phyloP scores from a whole-genome alignment of 768 basidiomycete genomes.

The Termitomyces sp. region DNA sequence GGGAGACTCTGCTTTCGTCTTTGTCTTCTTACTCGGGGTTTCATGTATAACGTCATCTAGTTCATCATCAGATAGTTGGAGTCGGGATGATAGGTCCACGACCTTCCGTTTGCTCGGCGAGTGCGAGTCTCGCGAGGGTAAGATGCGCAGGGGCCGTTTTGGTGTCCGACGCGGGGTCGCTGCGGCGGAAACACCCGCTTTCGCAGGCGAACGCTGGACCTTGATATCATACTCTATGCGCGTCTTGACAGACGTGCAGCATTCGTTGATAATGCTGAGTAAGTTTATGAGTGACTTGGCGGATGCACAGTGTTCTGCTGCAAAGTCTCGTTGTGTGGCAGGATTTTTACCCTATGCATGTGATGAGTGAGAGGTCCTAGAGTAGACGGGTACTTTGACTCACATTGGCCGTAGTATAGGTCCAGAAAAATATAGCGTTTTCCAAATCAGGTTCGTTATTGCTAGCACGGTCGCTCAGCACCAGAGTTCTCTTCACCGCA shows the following conservation, averaged over 20 bases:
- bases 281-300: slow-evolving; percentile 17
- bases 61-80: slow-evolving; percentile 20
- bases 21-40: slow-evolving; percentile 39
- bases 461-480: slow-evolving; percentile 17
- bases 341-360: slow-evolving; percentile 7
- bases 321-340: slow-evolving; percentile 15
- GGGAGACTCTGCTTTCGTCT: slow-evolving; percentile 24
- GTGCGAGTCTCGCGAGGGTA: slow-evolving; percentile 31
- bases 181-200: slow-evolving; percentile 15
- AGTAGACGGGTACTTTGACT: not conserved
- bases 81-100: slow-evolving; percentile 7
- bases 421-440: slow-evolving; percentile 43
- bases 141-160: slow-evolving; percentile 19
- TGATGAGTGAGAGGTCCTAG: not conserved
- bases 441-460: slow-evolving; percentile 19
- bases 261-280: slow-evolving; percentile 19
- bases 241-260: slow-evolving; percentile 16
- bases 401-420: slow-evolving; percentile 34
- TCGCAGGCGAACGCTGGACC: slow-evolving; percentile 11
- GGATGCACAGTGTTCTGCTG: slow-evolving; percentile 18
- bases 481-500: slow-evolving; percentile 26
- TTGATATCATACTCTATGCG: slow-evolving; percentile 15
- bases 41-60: slow-evolving; percentile 25
- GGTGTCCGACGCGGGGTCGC: slow-evolving; percentile 18
- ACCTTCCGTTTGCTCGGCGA: slow-evolving; percentile 32